Conservation (phyloP, 331 rosid species). For the Quercus phellos region DNA sequence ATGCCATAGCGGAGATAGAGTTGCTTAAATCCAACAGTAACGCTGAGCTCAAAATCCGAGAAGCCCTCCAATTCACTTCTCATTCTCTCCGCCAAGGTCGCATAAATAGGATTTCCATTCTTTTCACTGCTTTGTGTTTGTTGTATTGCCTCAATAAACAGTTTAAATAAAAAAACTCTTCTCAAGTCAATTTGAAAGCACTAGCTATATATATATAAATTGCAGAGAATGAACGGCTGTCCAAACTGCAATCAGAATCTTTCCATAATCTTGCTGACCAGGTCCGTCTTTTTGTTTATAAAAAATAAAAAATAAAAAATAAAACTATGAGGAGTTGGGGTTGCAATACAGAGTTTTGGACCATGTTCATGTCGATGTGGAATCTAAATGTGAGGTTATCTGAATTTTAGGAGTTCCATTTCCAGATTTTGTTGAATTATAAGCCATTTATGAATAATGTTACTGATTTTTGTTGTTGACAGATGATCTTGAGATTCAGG, state of each 20-base stretch:
- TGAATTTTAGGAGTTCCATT: background rate
- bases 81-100: constrained; percentile 8
- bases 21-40: constrained; percentile 35
- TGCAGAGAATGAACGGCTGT: constrained; percentile 58
- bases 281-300: constrained; percentile 24
- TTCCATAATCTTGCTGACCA: constrained; percentile 51
- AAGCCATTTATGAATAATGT: background rate
- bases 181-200: background rate
- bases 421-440: background rate
- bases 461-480: constrained; percentile 11
- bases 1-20: constrained; percentile 38
- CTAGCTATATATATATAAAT: background rate
- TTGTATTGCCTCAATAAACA: background rate
- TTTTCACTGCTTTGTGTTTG: background rate
- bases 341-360: constrained; percentile 5
- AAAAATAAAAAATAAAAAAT: too few relatives aligned
- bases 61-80: constrained; percentile 50
- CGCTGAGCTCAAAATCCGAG: constrained; percentile 43
- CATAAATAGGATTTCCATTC: constrained; percentile 34
- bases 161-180: too few relatives aligned
- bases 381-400: constrained; percentile 61
- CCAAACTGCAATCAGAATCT: constrained; percentile 44
- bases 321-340: too few relatives aligned
- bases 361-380: constrained; percentile 46
- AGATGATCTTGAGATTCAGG: constrained; percentile 64